Evolutionary conservation across 495 filamentous ascomycete species (phyloP).

Genomic region (Parathielavia appendiculata): DNA sequence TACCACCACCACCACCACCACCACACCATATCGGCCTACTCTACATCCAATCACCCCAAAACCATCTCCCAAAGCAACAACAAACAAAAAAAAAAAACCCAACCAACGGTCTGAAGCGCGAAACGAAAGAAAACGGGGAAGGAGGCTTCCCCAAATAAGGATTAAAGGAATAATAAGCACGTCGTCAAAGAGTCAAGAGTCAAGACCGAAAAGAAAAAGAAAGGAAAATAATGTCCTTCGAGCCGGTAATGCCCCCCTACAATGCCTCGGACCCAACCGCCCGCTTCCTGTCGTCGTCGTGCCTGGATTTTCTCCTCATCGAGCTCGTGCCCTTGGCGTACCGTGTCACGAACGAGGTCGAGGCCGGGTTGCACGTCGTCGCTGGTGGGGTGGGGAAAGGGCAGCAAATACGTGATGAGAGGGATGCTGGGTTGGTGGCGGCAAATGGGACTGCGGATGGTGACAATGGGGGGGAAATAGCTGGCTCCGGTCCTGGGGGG

Average conservation of each 20-base stretch:
- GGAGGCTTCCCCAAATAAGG: no score
- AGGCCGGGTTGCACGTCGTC: slow-evolving; percentile 20
- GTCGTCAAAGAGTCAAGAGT: background rate
- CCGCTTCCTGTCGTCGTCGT: slow-evolving; percentile 71
- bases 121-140: no score
- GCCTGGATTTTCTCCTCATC: slow-evolving; percentile 88
- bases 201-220: slow-evolving; percentile 13
- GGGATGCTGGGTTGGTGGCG: background rate
- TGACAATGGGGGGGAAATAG: background rate
- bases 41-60: no score
- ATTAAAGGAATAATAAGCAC: background rate
- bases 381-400: background rate
- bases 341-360: slow-evolving; percentile 60
- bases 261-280: slow-evolving; percentile 71
- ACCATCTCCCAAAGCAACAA: no score
- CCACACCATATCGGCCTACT: no score
- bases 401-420: slow-evolving; percentile 1
- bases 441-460: slow-evolving; percentile 5
- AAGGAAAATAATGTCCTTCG: slow-evolving; percentile 68
- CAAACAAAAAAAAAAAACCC: no score
- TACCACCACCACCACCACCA: no score
- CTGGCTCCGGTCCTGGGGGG: no score
- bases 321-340: slow-evolving; percentile 95
- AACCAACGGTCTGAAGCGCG: no score
- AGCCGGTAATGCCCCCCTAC: slow-evolving; percentile 61